Evolutionary conservation across 805 yeast species (phyloP), one percentile per base, ranked within the genome.

Genomic region (Schwanniomyces pseudopolymorphus): DNA sequence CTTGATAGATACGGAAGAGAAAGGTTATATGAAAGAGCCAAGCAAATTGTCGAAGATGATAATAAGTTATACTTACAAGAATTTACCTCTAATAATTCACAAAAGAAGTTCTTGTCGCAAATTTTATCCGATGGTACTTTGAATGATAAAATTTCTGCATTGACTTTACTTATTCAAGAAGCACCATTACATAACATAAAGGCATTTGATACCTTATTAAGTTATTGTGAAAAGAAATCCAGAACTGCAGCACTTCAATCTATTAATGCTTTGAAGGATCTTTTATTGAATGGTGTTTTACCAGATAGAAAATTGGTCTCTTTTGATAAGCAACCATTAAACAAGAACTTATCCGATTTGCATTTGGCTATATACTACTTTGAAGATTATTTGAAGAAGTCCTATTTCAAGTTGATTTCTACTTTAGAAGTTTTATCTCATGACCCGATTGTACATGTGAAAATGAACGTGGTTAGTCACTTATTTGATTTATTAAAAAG

Each of bases 221-320:
- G 81, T 4, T 87, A 85, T 70, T 89, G 97, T 66, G 85, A 83
- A 56, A 90, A 92, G 72, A 94, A 94, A 70, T 85, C 96, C 17
- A 82, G 97, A 72, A 90, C 94, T 39, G 95, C 96, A 4, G 89
- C 97, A 14, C 72, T 91, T 54, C 96, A 89, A 65, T 88, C 96
- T 45, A 80, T 92, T 45, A 88, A 87, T 57, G 95, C 97, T 1
- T 70, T 92, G 56, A 87, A 87, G 63, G 99, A 94, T 84, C 77
- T 94, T 59, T 78, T 92, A 43, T 74, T 89, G 37, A 85, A 81
- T 60, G 96, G 96, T 25, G 77, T 90, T 21, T 78, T 94, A 41
- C 92, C 97, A 13, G 89, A 89, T 63, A 79, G 98, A 63, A 89
- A 91, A 60, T 73, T 94, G 47, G 72, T 78, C 45, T 79, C 82